Percentiles rank a stretch among this genome's conserved stretches.
Evolutionary conservation across 495 filamentous ascomycete species (phyloP).

Genomic region (Podospora pseudopauciseta): DNA sequence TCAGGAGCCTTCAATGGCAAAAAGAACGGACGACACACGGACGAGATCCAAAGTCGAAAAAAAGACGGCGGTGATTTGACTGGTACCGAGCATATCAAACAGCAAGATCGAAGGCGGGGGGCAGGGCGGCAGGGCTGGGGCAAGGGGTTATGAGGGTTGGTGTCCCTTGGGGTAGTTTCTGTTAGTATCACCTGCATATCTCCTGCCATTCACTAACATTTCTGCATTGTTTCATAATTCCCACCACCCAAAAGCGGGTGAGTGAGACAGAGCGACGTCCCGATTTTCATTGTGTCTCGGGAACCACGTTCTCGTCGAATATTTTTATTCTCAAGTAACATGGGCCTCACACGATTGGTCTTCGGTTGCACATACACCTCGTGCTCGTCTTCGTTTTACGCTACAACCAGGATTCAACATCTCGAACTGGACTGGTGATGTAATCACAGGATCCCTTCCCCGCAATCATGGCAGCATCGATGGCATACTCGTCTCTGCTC

Average conservation of each 20-base stretch:
- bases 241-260: neutral
- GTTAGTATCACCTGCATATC: neutral
- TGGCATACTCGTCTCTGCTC: neutral
- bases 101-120: neutral
- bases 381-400: neutral
- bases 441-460: neutral
- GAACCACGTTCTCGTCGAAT: constrained; percentile 19
- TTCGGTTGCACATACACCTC: neutral
- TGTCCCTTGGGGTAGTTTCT: neutral
- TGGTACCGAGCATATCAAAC: constrained; percentile 6
- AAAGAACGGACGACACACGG: neutral
- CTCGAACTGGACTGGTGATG: neutral
- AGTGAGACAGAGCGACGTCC: constrained; percentile 14
- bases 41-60: neutral
- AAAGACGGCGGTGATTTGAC: neutral
- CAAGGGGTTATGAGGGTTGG: neutral
- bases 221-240: neutral
- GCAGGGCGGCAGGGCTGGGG: neutral
- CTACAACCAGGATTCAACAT: neutral
- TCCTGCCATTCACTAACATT: neutral
- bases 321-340: constrained; percentile 5
- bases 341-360: neutral
- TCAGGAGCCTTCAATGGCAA: neutral
- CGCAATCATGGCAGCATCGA: neutral
- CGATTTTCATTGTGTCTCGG: constrained; percentile 12